Base-by-base conservation (phyloP, 192 early-diverging fungal genomes). In the Backusella macrospora region DNA sequence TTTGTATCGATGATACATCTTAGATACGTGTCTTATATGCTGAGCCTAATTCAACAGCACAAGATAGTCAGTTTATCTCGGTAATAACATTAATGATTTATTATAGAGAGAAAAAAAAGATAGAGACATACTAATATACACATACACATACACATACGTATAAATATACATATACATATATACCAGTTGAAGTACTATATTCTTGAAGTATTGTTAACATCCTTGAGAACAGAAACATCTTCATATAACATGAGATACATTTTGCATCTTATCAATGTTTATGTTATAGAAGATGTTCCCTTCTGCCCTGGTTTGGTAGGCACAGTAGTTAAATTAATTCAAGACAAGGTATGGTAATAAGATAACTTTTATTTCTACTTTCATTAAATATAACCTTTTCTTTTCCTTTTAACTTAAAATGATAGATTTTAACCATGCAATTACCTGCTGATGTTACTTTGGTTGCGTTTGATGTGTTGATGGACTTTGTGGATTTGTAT, bases 211-310 rank as follows among this genome's bases (percentile, higher is more conserved):
- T 84, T 95, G 1, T 67, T 92, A 12, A 85, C 75, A 38, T 91
- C 92, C 5, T 82, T 94, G 10, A 78, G 83, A 45, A 84, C 89
- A 8, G 93, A 95, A 64, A 82, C 82, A 0, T 84, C 81, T 1
- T 84, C 91, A 0, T 82, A 83, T 68, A 95, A 95, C 73, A 65
- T 87, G 62, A 80, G 90, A 42, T 89, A 88, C 59, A 42, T 92
- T 15, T 80, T 94, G 10, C 88, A 92, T 65, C 65, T 94, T 3
- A 85, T 94, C 59, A 83, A 85, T 29, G 89, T 89, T 40, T 95
- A 92, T 76, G 89, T 87, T 0, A 80, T 87, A 40, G 92, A 95
- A 66, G 94, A 95, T 83, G 90, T 88, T 1, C 79, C 88, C 5
- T 91, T 91, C 43, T 90, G 90, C 67, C 91, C 91, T 45, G 91